Percentiles rank a stretch among this genome's conserved stretches.
Conservation (phyloP, 2,329 filamentous ascomycete species). For the Beauveria sp. region DNA sequence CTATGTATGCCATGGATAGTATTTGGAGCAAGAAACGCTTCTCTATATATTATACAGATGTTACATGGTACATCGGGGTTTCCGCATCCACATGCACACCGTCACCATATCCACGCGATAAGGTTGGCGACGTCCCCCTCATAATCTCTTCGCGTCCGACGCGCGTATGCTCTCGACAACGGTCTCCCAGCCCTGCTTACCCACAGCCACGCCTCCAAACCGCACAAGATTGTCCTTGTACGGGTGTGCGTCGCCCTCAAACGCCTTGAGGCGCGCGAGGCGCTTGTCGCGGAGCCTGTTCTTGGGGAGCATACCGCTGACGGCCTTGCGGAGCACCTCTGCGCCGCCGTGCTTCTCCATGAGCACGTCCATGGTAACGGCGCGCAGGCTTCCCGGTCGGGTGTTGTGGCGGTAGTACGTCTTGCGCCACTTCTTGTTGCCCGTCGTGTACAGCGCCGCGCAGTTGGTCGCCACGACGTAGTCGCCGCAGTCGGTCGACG, state of each 20-base stretch:
- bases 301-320: constrained; percentile 96
- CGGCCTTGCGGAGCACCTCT: constrained; percentile 84
- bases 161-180: constrained; percentile 43
- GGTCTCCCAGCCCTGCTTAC: constrained; percentile 45
- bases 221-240: constrained; percentile 82
- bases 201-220: constrained; percentile 55
- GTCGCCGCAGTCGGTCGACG: constrained; percentile 96
- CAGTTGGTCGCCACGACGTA: constrained; percentile 95
- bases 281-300: constrained; percentile 85
- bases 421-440: constrained; percentile 90
- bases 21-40: neutral
- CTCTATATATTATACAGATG: constrained; percentile 2
- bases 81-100: no score
- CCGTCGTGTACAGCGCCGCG: constrained; percentile 77
- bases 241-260: constrained; percentile 86
- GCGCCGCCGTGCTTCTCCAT: constrained; percentile 91
- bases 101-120: no score
- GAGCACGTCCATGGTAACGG: constrained; percentile 89
- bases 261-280: constrained; percentile 84
- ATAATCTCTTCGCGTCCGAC: constrained; percentile 44
- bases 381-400: constrained; percentile 75
- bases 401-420: constrained; percentile 94
- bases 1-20: neutral
- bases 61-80: neutral
- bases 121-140: constrained; percentile 15